These are phyloP conservation scores for Boletus edulis DNA, from an alignment of 768 basidiomycete species.

Conservation along the genomic window DNA sequence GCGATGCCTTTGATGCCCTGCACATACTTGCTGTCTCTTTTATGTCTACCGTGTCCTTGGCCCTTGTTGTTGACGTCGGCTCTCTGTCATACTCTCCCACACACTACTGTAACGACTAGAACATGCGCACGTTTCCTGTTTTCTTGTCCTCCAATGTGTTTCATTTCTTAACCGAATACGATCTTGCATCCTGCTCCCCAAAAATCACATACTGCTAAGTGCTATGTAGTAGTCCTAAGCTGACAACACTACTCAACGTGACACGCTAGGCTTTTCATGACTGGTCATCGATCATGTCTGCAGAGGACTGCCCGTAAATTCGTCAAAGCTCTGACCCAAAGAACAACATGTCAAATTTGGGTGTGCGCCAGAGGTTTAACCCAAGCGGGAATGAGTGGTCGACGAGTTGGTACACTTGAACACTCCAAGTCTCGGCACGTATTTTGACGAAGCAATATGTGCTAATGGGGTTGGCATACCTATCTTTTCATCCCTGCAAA, in stretches of 20 bases:
- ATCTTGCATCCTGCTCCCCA: slow-evolving; percentile 23
- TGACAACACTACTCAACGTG: slow-evolving; percentile 11
- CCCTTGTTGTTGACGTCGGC: slow-evolving; percentile 11
- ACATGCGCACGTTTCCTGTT: slow-evolving; percentile 47
- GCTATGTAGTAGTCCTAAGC: slow-evolving; percentile 12
- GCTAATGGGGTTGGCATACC: slow-evolving; percentile 14
- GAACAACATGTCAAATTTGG: not conserved
- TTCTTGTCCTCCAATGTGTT: slow-evolving; percentile 36
- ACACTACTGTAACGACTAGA: slow-evolving; percentile 68
- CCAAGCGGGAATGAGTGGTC: not conserved
- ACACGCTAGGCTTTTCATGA: slow-evolving; percentile 8
- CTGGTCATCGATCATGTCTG: not conserved
- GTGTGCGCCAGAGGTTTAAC: slow-evolving; percentile 3
- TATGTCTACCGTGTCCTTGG: slow-evolving; percentile 7
- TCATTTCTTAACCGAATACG: slow-evolving; percentile 30
- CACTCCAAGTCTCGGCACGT: slow-evolving; percentile 3
- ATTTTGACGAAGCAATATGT: not conserved
- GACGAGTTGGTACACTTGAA: slow-evolving; percentile 2
- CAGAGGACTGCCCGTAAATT: not conserved
- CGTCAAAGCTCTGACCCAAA: slow-evolving; percentile 4
- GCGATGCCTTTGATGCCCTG: slow-evolving; percentile 28
- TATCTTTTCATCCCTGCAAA: slow-evolving; percentile 69
- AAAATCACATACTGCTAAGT: slow-evolving; percentile 17
- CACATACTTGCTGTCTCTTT: slow-evolving; percentile 11
- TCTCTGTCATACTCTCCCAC: slow-evolving; percentile 13